Evolutionary conservation across 2,329 filamentous ascomycete genomes (phyloP), one percentile per base, ranked within the genome.

Genomic region (Emericellopsis atlantica): DNA sequence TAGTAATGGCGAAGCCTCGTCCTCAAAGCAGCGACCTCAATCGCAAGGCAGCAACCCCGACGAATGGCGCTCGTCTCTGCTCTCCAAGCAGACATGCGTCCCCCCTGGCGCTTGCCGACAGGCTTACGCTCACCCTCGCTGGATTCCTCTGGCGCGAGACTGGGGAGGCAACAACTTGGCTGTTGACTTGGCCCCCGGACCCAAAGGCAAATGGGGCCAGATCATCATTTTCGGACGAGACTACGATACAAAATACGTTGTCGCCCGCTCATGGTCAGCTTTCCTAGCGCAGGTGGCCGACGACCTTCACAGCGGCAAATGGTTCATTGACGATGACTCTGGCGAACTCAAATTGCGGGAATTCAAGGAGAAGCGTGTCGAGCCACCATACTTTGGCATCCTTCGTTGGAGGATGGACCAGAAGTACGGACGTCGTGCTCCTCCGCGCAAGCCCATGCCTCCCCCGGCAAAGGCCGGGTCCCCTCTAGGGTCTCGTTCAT

Each of bases 151-250:
- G 29, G 90, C 89, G 44, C 84, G 92, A 51, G 92, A 98, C 60
- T 98, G 92, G 92, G 92, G 92, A 59, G 92, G 92, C 61, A 98
- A 98, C 74, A 93, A 95, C 67, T 72, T 98, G 54, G 90, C 89
- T 15, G 77, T 95, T 37, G 92, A 98, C 60, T 70, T 98, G 44
- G 86, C 89, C 6, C 92, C 92, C 18, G 92, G 92, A 3, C 86
- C 90, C 9, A 75, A 76, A 37, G 92, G 92, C 32, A 84, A 81
- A 58, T 98, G 92, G 90, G 92, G 92, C 41, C 92, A 98, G 59
- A 79, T 98, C 49, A 95, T 98, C 53, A 74, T 98, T 46, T 95
- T 94, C 59, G 92, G 92, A 39, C 86, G 92, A 45, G 92, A 98
- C 65, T 98, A 95, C 62, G 92, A 98, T 58, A 95, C 86, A 62